phyloP scores from a whole-genome alignment of 2,329 filamentous ascomycete species.

The Colletotrichum karsti region DNA sequence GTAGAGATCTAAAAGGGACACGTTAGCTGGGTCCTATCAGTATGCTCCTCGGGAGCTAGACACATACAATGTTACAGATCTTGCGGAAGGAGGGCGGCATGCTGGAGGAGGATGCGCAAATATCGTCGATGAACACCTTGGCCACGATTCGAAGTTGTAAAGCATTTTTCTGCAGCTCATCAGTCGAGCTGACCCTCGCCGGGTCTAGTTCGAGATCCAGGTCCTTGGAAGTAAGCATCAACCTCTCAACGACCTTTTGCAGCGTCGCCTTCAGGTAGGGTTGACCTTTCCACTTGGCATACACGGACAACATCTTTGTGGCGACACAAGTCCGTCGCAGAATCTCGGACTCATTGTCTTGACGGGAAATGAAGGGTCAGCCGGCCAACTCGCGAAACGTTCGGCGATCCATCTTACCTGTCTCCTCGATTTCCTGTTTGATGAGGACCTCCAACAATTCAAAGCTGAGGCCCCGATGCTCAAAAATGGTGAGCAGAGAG shows the following conservation, averaged over 20 bases:
- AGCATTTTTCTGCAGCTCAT: constrained; percentile 73
- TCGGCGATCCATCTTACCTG: constrained; percentile 48
- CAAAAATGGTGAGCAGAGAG: constrained; percentile 74
- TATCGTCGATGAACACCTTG: constrained; percentile 77
- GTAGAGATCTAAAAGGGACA: constrained; percentile 60
- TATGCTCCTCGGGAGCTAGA: background rate
- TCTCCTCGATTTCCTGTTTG: constrained; percentile 74
- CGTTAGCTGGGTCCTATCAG: constrained; percentile 20
- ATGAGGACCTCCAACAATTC: constrained; percentile 72
- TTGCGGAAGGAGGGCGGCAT: constrained; percentile 72
- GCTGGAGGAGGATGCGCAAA: constrained; percentile 67
- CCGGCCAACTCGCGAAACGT: background rate
- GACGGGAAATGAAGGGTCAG: constrained; percentile 12
- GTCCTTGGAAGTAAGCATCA: constrained; percentile 73
- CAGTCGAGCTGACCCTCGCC: constrained; percentile 64
- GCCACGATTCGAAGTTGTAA: constrained; percentile 72
- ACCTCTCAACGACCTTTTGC: constrained; percentile 71
- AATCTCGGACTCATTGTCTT: constrained; percentile 74
- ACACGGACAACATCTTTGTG: constrained; percentile 77
- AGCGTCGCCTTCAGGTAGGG: constrained; percentile 70
- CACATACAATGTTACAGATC: constrained; percentile 71
- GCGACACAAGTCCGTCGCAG: constrained; percentile 74
- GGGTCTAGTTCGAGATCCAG: constrained; percentile 75
- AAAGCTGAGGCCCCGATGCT: constrained; percentile 70
- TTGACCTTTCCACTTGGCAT: constrained; percentile 76